phyloP scores from a whole-genome alignment of 306 rosid genomes.

The Cucurbita ficifolia region DNA sequence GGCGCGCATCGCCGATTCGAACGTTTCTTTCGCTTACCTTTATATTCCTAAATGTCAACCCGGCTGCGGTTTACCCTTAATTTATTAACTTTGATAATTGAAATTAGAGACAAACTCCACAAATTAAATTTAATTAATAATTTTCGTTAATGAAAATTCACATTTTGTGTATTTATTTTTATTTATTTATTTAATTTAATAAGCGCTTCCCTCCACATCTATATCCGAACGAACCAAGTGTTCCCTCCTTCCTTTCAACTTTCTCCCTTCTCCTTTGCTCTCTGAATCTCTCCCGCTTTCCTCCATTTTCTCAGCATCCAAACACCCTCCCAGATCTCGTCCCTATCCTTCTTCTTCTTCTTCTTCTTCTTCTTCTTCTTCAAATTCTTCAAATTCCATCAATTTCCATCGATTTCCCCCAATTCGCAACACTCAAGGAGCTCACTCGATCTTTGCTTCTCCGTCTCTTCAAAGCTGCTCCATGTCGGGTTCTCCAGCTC shows the following conservation, averaged over 20 bases:
- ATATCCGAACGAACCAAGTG: conserved; percentile 60
- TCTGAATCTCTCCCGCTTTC: conserved; percentile 34
- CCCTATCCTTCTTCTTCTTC: conserved; percentile 5
- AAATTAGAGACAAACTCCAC: no score
- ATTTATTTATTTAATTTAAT: background rate
- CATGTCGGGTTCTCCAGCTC: conserved; percentile 54
- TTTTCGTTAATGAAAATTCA: no score
- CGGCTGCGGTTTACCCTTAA: no score
- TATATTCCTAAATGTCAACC: no score
- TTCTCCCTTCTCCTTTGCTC: conserved; percentile 62
- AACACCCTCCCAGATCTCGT: conserved; percentile 38
- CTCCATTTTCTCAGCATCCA: conserved; percentile 35
- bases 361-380: conserved; percentile 4
- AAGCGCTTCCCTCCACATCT: conserved; percentile 83
- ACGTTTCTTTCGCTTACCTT: background rate
- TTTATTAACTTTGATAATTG: no score
- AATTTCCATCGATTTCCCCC: conserved; percentile 8
- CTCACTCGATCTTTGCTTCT: background rate
- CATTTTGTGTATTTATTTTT: background rate
- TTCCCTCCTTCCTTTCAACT: conserved; percentile 55
- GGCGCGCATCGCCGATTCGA: conserved; percentile 17
- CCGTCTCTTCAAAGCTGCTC: conserved; percentile 1
- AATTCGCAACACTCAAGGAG: background rate
- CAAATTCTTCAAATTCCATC: conserved; percentile 12
- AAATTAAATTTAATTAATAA: no score